Base-by-base conservation (phyloP, 2,329 filamentous ascomycete species). In the Ceratocystis variospora region DNA sequence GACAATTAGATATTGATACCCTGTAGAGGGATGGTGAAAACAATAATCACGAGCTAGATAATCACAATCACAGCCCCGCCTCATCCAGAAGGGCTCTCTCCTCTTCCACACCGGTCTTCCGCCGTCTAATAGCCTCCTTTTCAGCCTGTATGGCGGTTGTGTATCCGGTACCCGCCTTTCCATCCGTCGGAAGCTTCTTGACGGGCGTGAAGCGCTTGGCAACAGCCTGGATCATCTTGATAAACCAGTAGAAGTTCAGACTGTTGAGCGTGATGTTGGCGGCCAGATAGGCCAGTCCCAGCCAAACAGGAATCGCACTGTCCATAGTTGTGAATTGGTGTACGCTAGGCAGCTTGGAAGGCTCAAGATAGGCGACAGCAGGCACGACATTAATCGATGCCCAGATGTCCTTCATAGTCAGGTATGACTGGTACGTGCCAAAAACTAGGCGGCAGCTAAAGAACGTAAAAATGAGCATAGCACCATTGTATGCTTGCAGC, bases 231-330 rank as follows among this genome's bases (percentile, higher is more conserved):
- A 95, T 85, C 90, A 95, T 95, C 81, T 90, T 90, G 72, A 84
- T 80, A 73, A 93, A 94, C 90, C 90, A 95, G 76, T 87, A 89
- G 72, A 89, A 85, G 76, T 95, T 95, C 64, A 95, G 77, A 12
- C 81, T 79, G 72, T 91, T 93, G 31, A 95, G 80, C 0, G 83
- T 82, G 22, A 89, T 65, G 74, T 94, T 94, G 72, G 83, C 85
- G 8, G 79, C 79, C 5, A 91, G 75, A 72, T 94, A 94, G 33
- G 83, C 77, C 15, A 75, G 76, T 1, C 83, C 85, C 25, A 94
- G 79, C 89, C 89, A 93, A 0, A 83, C 41, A 0, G 89, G 89
- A 2, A 92, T 77, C 1, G 76, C 77, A 55, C 77, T 80, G 2
- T 75, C 75, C 25, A 78, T 72, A 33, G 74, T 78, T 3, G 79